These are phyloP conservation scores for Tetrahymena malaccensis DNA, from an alignment of 73 alveolate genomes.

Conservation along the genomic window DNA sequence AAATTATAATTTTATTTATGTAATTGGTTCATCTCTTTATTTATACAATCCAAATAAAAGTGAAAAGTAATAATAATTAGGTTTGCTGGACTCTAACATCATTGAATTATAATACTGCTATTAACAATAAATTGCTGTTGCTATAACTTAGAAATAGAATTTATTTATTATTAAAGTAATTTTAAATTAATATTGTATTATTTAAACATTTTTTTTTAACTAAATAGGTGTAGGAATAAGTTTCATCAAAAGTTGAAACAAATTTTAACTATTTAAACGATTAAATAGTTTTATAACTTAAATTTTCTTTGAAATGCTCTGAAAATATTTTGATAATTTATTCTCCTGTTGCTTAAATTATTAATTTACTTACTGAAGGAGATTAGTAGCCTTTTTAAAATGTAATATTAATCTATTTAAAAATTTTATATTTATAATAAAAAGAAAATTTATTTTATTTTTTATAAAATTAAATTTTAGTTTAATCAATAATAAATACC, in stretches of 20 bases:
- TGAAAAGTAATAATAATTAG: too few species aligned
- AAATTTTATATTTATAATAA: too few species aligned
- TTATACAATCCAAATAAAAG: background rate
- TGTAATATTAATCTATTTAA: background rate
- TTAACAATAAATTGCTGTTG: background rate
- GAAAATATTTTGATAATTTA: too few species aligned
- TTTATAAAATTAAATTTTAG: background rate
- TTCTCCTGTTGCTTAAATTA: background rate
- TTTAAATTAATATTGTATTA: too few species aligned
- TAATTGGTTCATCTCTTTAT: background rate
- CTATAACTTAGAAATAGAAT: background rate
- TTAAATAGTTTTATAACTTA: background rate
- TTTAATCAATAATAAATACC: too few species aligned
- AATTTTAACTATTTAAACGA: too few species aligned
- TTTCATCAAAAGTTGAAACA: background rate
- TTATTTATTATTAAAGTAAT: background rate
- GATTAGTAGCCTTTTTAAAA: background rate
- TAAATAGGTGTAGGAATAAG: background rate
- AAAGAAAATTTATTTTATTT: too few species aligned
- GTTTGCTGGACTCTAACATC: background rate
- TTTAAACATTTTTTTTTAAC: too few species aligned
- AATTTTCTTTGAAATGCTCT: background rate
- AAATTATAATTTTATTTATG: background rate
- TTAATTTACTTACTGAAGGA: background rate
- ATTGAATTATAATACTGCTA: background rate